Evolutionary conservation across 2,329 filamentous ascomycete species (phyloP).

Genomic region (Neopestalotiopsis rosae): DNA sequence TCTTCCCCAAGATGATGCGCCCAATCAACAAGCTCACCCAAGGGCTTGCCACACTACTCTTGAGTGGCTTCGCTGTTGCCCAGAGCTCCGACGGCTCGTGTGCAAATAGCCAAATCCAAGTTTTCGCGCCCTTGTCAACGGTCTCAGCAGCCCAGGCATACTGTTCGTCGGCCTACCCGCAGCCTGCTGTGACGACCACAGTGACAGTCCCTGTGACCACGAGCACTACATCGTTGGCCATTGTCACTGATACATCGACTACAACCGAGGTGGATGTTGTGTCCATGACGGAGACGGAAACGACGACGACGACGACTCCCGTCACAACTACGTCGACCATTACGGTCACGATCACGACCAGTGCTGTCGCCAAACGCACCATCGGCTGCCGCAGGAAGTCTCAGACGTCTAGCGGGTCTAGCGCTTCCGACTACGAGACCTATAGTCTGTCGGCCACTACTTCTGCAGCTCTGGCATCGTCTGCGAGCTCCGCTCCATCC

Average conservation of each 20-base stretch:
- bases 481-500: neutral
- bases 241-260: neutral
- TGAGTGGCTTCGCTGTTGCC: neutral
- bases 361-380: neutral
- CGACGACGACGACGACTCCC: neutral
- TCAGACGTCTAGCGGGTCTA: neutral
- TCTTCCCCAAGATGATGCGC: neutral
- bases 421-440: neutral
- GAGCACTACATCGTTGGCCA: neutral
- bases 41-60: neutral
- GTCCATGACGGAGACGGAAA: neutral
- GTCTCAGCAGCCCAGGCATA: neutral
- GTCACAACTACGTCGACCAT: neutral
- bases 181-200: neutral
- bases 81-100: neutral
- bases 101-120: neutral
- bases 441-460: neutral
- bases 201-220: neutral
- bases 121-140: neutral
- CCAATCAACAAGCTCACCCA: neutral
- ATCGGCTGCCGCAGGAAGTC: neutral
- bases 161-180: neutral
- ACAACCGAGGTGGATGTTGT: neutral
- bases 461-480: neutral
- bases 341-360: neutral